Evolutionary conservation across 2,329 filamentous ascomycete genomes (phyloP).

Genomic region (Tolypocladium guangdongense): DNA sequence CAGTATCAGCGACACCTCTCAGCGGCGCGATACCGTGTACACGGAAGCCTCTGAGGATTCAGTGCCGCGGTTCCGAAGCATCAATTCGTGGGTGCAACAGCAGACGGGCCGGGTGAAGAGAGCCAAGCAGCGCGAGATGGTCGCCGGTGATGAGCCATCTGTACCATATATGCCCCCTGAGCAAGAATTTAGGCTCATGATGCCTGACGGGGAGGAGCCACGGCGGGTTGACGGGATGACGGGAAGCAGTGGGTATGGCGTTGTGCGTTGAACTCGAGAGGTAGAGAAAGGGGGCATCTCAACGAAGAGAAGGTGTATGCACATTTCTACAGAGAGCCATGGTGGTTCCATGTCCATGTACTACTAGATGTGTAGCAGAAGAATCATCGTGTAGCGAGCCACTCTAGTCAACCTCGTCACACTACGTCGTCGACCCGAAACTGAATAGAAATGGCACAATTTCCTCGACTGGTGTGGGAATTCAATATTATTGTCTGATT

Average conservation of each 20-base stretch:
- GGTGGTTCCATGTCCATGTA: not conserved
- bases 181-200: slow-evolving; percentile 38
- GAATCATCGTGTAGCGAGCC: not conserved
- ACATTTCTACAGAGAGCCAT: not conserved
- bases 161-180: slow-evolving; percentile 32
- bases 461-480: not conserved
- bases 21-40: slow-evolving; percentile 37
- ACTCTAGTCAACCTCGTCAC: not conserved
- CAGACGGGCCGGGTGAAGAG: slow-evolving; percentile 45
- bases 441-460: not conserved
- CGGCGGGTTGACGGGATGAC: slow-evolving; percentile 22
- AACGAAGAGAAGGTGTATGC: not conserved
- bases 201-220: slow-evolving; percentile 37
- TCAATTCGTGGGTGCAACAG: slow-evolving; percentile 55
- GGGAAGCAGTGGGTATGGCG: not conserved
- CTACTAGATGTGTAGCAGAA: not conserved
- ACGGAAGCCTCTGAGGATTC: slow-evolving; percentile 42
- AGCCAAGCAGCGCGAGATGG: slow-evolving; percentile 26
- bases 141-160: slow-evolving; percentile 21
- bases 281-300: not conserved
- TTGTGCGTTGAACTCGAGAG: not conserved
- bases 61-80: slow-evolving; percentile 43
- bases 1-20: slow-evolving; percentile 3
- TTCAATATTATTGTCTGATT: not conserved
- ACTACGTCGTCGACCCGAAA: not conserved